Base-by-base conservation (phyloP, 2,329 filamentous ascomycete genomes). In the Talaromyces sp. region DNA sequence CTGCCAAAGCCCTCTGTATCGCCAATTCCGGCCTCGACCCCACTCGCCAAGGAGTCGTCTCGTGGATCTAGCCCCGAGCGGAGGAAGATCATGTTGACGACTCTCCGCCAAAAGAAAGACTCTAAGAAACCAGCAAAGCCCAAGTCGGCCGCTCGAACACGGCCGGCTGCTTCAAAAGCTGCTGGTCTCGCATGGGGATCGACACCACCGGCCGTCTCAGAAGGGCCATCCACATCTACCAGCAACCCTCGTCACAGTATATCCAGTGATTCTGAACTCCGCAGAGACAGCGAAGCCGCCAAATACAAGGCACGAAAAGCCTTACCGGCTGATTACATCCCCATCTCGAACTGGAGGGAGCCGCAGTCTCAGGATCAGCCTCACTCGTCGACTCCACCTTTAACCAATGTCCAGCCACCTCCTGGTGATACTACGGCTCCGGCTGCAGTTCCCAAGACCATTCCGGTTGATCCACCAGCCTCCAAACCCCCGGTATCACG, bases 11-110 rank as follows among this genome's bases (percentile, higher is more conserved):
- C 74, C 22, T 65, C 71, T 2, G 68, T 69, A 13, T 69, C 67
- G 56, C 71, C 63, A 10, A 15, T 25, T 70, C 71, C 17, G 67
- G 53, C 42, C 17, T 33, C 63, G 15, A 47, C 53, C 69, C 70
- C 19, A 67, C 69, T 51, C 53, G 61, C 63, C n/a, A 79, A 78
- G 49, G 79, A 79, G 57, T 72, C 76, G 22, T 83, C 83, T 36
- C 80, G 85, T 60, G 85, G 82, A 19, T 84, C 84, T 10, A 88
- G 85, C 68, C 85, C 85, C 3, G 85, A 88, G 56, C 85, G 85
- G 55, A 68, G 73, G 72, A 86, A 83, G 66, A 77, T 80, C 30
- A 84, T 87, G 83, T 71, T 85, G 62, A 82, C 80, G 56, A 85
- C 84, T 10, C 65, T 86, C 62, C 76, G 84, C 59, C 76, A 78